Conservation (phyloP, 2,329 filamentous ascomycete species). For the Leptographium radiaticola region DNA sequence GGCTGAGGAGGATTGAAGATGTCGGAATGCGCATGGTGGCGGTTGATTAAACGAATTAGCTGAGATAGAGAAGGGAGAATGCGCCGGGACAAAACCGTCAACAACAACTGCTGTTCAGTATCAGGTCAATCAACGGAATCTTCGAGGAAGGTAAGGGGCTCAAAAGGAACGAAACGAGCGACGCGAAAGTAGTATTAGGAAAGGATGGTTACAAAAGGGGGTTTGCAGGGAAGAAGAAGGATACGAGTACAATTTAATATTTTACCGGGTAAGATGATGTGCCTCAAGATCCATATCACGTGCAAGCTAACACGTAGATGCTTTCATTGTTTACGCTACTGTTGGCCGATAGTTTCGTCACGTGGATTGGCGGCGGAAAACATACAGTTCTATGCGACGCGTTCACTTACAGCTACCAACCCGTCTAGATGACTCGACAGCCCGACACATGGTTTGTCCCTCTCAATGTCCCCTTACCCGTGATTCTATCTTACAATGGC, state of each 20-base stretch:
- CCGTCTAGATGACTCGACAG: not conserved
- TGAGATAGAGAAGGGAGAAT: not conserved
- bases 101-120: not conserved
- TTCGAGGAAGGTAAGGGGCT: too few species aligned
- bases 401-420: not conserved
- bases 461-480: too few species aligned
- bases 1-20: slow-evolving; percentile 33
- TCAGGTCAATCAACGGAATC: not conserved
- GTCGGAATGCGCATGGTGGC: slow-evolving; percentile 44
- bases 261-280: not conserved
- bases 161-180: not conserved
- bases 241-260: not conserved
- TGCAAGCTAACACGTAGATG: not conserved
- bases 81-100: not conserved
- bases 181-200: not conserved
- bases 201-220: not conserved
- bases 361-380: not conserved
- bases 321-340: not conserved
- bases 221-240: not conserved
- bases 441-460: not conserved
- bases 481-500: not conserved
- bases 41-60: not conserved
- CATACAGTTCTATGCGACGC: not conserved
- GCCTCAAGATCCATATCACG: not conserved
- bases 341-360: not conserved